These are phyloP conservation scores for Ophiostoma himal-ulmi DNA, from an alignment of 2,329 filamentous ascomycete genomes.

Conservation along the genomic window DNA sequence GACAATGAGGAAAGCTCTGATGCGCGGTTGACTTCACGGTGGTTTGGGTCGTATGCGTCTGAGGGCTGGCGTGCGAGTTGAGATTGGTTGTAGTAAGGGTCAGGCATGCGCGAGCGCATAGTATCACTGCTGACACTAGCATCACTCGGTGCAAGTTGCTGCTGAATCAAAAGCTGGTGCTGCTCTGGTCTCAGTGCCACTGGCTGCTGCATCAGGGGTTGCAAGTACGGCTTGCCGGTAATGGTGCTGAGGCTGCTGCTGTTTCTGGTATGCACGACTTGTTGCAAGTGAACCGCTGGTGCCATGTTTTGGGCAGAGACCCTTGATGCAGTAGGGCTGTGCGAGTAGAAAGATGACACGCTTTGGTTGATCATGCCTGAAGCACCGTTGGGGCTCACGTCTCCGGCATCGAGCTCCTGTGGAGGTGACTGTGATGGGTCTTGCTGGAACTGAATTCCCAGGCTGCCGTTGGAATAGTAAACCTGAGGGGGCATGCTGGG, in stretches of 20 bases:
- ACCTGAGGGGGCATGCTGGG: slow-evolving; percentile 15
- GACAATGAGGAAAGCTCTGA: slow-evolving; percentile 56
- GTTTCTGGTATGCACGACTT: background rate
- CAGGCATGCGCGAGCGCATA: slow-evolving; percentile 35
- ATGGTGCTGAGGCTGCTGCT: background rate
- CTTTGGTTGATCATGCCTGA: slow-evolving; percentile 20
- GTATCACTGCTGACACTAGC: slow-evolving; percentile 27
- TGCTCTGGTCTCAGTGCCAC: background rate
- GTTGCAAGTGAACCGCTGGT: background rate
- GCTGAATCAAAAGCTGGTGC: background rate
- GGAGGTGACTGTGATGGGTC: background rate
- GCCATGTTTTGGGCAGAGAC: slow-evolving; percentile 29
- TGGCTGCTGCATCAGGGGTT: background rate
- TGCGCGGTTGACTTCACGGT: slow-evolving; percentile 37
- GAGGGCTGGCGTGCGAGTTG: slow-evolving; percentile 36
- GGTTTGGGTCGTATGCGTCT: slow-evolving; percentile 34
- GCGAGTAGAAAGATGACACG: slow-evolving; percentile 25
- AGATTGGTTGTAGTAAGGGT: slow-evolving; percentile 38
- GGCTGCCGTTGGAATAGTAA: slow-evolving; percentile 25
- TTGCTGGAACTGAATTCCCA: slow-evolving; percentile 25
- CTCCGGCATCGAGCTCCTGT: slow-evolving; percentile 12
- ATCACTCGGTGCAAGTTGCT: background rate
- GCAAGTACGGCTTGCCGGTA: background rate
- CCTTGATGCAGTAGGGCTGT: slow-evolving; percentile 29
- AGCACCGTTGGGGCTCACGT: slow-evolving; percentile 9